phyloP scores from a whole-genome alignment of 805 yeast species.

The Candida vaughaniae region DNA sequence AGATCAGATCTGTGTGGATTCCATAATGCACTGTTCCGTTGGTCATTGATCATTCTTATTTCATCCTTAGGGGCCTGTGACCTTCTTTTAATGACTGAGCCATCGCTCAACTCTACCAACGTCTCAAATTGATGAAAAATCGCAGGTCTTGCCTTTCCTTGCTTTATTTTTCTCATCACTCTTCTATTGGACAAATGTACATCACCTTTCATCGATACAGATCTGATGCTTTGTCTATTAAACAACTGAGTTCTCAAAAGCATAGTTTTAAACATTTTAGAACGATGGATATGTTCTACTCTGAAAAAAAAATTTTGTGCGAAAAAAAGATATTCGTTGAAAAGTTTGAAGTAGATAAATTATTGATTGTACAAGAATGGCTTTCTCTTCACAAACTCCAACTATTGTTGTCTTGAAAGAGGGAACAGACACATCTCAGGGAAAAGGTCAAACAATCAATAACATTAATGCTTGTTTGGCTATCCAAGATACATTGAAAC shows the following conservation, averaged over 20 bases:
- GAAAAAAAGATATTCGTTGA: constrained; percentile 1
- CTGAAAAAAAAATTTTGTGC: constrained; percentile 4
- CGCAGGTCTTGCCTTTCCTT: constrained; percentile 92
- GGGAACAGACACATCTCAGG: constrained; percentile 97
- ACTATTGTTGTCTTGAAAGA: constrained; percentile 97
- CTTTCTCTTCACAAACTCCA: constrained; percentile 90
- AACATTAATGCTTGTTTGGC: constrained; percentile 97
- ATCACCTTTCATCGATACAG: constrained; percentile 29
- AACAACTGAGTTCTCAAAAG: background rate
- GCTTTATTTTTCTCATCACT: constrained; percentile 64
- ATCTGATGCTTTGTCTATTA: constrained; percentile 12
- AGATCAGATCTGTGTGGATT: constrained; percentile 82
- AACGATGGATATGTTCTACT: too few relatives aligned
- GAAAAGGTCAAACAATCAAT: constrained; percentile 91
- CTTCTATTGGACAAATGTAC: constrained; percentile 49
- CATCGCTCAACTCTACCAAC: constrained; percentile 88
- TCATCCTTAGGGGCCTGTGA: constrained; percentile 89
- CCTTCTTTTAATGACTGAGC: constrained; percentile 80
- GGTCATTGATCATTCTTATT: constrained; percentile 81
- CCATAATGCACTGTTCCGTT: constrained; percentile 85
- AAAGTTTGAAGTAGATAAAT: background rate
- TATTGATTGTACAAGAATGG: constrained; percentile 49
- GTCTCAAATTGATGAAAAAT: constrained; percentile 89
- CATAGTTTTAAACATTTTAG: constrained; percentile 4
- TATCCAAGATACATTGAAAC: constrained; percentile 90